Conservation (phyloP, 164 flowering plant species). For the Piper longum region DNA sequence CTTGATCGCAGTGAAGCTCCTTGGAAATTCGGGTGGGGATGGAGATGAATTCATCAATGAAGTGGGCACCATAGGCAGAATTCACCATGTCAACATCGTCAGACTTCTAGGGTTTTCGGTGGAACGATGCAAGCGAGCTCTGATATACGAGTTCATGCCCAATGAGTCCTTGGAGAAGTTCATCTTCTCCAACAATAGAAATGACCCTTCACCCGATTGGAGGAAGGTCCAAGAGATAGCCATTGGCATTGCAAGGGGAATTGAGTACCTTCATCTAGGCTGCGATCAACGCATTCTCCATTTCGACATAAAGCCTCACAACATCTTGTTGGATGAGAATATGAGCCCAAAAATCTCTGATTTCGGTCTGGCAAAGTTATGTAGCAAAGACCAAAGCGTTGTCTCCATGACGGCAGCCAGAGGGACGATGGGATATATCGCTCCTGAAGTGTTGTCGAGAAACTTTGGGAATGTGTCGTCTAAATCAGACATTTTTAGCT, state of each 20-base stretch:
- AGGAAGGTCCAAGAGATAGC: slow-evolving; percentile 11
- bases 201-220: slow-evolving; percentile 1
- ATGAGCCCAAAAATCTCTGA: slow-evolving; percentile 8
- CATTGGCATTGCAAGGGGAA: slow-evolving; percentile 15
- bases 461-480: slow-evolving; percentile 3
- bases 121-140: slow-evolving; percentile 3
- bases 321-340: slow-evolving; percentile 7
- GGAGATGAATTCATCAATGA: slow-evolving; percentile 18
- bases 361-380: slow-evolving; percentile 19
- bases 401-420: slow-evolving; percentile 2
- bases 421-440: slow-evolving; percentile 14
- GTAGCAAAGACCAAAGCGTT: slow-evolving; percentile 5
- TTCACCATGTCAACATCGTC: slow-evolving; percentile 15
- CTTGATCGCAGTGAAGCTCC: neutral
- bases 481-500: slow-evolving; percentile 19
- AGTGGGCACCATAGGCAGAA: slow-evolving; percentile 13
- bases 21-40: neutral
- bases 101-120: slow-evolving; percentile 15
- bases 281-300: slow-evolving; percentile 18
- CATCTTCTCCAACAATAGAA: slow-evolving; percentile 3
- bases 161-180: slow-evolving; percentile 18
- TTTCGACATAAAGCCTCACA: slow-evolving; percentile 18
- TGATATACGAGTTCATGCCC: slow-evolving; percentile 21
- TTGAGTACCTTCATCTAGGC: slow-evolving; percentile 22
- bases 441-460: neutral